Evolutionary conservation across 1,284 basidiomycete species (phyloP).

Genomic region (Sanguinoderma infundibulare): DNA sequence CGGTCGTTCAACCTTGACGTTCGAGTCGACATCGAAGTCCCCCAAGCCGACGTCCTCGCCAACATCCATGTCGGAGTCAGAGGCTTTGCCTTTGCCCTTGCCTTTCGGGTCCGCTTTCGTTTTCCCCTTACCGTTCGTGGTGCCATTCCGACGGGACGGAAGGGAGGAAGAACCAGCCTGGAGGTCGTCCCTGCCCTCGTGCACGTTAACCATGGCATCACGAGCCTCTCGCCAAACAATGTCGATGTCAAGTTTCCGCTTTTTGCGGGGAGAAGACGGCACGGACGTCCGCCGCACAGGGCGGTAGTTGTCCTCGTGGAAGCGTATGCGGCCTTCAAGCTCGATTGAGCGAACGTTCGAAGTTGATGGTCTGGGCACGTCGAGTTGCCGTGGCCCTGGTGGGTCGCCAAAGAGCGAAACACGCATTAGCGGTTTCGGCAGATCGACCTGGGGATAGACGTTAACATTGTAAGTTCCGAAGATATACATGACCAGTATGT

Average conservation of each 20-base stretch:
- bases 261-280: conserved; percentile 32
- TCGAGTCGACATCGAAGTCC: background rate
- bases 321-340: conserved; percentile 30
- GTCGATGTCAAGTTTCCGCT: conserved; percentile 34
- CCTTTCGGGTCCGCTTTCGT: conserved; percentile 10
- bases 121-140: conserved; percentile 8
- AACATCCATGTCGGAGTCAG: background rate
- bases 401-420: conserved; percentile 30
- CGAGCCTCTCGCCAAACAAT: conserved; percentile 37
- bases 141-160: conserved; percentile 24
- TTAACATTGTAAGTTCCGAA: background rate
- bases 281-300: background rate
- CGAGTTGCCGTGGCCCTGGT: conserved; percentile 19
- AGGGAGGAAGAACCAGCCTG: conserved; percentile 12
- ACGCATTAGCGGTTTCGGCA: conserved; percentile 24
- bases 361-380: conserved; percentile 25
- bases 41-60: conserved; percentile 13
- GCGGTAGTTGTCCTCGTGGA: conserved; percentile 33
- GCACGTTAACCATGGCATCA: conserved; percentile 35
- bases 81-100: conserved; percentile 12
- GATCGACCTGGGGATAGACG: conserved; percentile 12
- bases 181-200: conserved; percentile 37
- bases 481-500: conserved; percentile 1
- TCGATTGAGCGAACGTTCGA: conserved; percentile 33
- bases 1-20: conserved; percentile 8